phyloP scores from a whole-genome alignment of 169 alveolate species.

The Cryptosporidium meleagridis region DNA sequence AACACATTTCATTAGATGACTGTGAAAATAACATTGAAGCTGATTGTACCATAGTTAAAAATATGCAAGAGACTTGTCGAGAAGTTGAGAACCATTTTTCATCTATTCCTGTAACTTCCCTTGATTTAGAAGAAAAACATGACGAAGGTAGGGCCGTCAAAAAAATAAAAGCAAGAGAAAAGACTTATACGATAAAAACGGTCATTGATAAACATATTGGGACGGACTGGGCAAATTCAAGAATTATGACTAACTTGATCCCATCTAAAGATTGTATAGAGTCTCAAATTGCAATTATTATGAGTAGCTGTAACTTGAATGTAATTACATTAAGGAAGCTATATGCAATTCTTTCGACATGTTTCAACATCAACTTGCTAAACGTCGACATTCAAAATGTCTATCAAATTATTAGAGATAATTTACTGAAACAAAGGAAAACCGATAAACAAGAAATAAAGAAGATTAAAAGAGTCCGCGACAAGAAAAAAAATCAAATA shows the following conservation, averaged over 20 bases:
- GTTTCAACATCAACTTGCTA: constrained; percentile 34
- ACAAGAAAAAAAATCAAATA: constrained; percentile 13
- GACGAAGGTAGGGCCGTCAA: constrained; percentile 6
- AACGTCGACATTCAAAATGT: constrained; percentile 27
- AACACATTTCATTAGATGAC: background rate
- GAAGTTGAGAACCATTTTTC: background rate
- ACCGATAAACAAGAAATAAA: constrained; percentile 7
- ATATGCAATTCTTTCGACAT: constrained; percentile 42
- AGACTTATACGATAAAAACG: constrained; percentile 40
- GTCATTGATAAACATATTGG: constrained; percentile 36
- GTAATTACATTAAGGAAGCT: constrained; percentile 43
- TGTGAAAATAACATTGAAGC: background rate
- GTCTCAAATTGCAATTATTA: constrained; percentile 26
- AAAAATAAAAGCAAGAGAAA: constrained; percentile 28
- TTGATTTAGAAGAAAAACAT: constrained; percentile 1
- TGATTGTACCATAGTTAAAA: background rate
- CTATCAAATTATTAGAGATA: constrained; percentile 6
- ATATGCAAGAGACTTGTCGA: background rate
- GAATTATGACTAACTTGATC: background rate
- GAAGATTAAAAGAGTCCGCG: constrained; percentile 9
- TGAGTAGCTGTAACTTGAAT: constrained; percentile 39
- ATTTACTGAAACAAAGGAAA: background rate
- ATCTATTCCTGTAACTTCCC: background rate
- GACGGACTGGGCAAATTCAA: constrained; percentile 29
- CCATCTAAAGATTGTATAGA: constrained; percentile 34